A percentile compares a stretch with the other conserved stretches of the same genome.
These are phyloP conservation scores for Xylariales sp. DNA, from an alignment of 2,329 filamentous ascomycete genomes.

Conservation along the genomic window DNA sequence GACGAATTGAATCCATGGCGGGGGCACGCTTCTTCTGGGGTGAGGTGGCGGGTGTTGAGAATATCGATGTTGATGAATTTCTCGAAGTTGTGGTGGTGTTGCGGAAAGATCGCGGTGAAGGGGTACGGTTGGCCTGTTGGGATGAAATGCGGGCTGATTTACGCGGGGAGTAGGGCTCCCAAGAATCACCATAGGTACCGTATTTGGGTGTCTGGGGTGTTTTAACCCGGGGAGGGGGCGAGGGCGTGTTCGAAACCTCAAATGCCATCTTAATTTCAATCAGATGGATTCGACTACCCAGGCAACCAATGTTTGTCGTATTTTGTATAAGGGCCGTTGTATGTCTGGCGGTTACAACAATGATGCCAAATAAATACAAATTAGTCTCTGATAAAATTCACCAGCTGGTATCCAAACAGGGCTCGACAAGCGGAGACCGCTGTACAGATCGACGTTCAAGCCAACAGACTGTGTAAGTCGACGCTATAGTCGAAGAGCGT, in stretches of 20 bases:
- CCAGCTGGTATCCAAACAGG: too few relatives aligned
- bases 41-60: constrained; percentile 39
- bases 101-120: constrained; percentile 40
- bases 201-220: constrained; percentile 66
- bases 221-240: constrained; percentile 52
- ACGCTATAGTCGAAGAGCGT: background rate
- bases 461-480: too few relatives aligned
- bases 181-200: constrained; percentile 59
- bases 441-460: too few relatives aligned
- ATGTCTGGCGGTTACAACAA: too few relatives aligned
- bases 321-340: too few relatives aligned
- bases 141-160: constrained; percentile 64
- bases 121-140: constrained; percentile 58
- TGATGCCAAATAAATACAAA: too few relatives aligned
- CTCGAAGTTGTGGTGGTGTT: constrained; percentile 23
- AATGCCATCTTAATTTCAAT: constrained; percentile 1
- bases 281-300: too few relatives aligned
- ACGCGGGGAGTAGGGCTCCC: constrained; percentile 68
- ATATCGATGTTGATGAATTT: constrained; percentile 21
- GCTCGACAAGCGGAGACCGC: too few relatives aligned
- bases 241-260: constrained; percentile 45
- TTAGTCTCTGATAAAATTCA: too few relatives aligned
- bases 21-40: constrained; percentile 48
- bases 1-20: constrained; percentile 42
- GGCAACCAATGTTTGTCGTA: too few relatives aligned